A percentile compares a stretch with the other conserved stretches of the same genome.
phyloP scores from a whole-genome alignment of 148 eudicot species.

The Silene conica region DNA sequence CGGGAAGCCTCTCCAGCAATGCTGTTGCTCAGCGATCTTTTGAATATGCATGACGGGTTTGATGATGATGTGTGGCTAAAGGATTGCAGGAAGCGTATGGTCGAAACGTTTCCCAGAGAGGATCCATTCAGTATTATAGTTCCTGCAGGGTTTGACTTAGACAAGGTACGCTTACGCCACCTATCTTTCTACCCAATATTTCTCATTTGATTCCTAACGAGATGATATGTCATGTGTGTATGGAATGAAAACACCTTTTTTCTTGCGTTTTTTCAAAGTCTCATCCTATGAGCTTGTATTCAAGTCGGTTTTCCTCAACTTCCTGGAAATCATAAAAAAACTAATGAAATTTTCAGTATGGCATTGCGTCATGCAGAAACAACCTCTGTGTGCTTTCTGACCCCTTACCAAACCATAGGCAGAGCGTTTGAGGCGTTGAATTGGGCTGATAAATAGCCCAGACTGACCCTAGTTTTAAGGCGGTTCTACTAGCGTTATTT shows the following conservation, averaged over 20 bases:
- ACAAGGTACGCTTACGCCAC: conserved; percentile 55
- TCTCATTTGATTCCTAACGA: not conserved
- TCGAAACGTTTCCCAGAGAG: conserved; percentile 79
- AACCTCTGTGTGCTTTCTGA: too few species aligned
- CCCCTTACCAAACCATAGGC: too few species aligned
- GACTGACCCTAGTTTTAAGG: too few species aligned
- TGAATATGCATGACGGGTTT: conserved; percentile 87
- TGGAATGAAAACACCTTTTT: not conserved
- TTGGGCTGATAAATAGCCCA: too few species aligned
- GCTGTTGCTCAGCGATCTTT: conserved; percentile 84
- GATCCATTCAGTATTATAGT: conserved; percentile 97
- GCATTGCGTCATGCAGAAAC: too few species aligned
- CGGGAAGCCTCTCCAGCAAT: conserved; percentile 89
- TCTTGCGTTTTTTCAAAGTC: not conserved
- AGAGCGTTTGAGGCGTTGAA: too few species aligned
- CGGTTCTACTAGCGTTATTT: not conserved
- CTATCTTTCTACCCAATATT: not conserved
- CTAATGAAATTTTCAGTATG: too few species aligned
- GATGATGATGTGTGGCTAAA: conserved; percentile 88
- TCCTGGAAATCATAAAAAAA: too few species aligned
- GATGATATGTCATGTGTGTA: not conserved
- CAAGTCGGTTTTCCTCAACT: not conserved
- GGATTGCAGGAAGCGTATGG: conserved; percentile 84
- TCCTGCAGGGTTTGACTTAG: conserved; percentile 83
- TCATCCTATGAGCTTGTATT: not conserved